phyloP scores from a whole-genome alignment of 2,329 filamentous ascomycete species.

The Orbilia javanica region DNA sequence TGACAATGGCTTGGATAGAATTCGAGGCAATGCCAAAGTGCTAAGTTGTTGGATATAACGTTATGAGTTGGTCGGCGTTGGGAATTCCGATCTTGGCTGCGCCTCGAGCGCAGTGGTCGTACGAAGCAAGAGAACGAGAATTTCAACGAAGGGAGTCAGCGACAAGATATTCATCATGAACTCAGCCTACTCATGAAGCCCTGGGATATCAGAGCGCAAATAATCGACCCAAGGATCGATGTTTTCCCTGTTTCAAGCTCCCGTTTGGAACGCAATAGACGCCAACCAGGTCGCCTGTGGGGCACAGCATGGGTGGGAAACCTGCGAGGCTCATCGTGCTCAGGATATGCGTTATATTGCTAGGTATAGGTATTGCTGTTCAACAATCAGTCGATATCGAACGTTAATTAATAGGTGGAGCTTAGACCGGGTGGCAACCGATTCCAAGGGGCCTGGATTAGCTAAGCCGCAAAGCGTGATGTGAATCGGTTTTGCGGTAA shows the following conservation, averaged over 20 bases:
- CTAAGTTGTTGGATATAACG: neutral
- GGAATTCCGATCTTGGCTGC: slow-evolving; percentile 4
- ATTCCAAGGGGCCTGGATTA: neutral
- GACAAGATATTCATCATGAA: too few species aligned
- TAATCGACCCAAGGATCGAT: neutral
- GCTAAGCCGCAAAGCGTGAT: slow-evolving; percentile 1
- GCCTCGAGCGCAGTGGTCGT: neutral
- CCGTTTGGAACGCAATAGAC: neutral
- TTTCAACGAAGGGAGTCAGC: too few species aligned
- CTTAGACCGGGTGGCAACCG: neutral
- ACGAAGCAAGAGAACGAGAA: too few species aligned
- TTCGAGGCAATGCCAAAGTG: slow-evolving; percentile 3
- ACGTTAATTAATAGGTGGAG: neutral
- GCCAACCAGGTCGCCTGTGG: neutral
- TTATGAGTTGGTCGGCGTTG: neutral
- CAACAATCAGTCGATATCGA: too few species aligned
- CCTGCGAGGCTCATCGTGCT: neutral
- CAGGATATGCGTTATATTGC: too few species aligned
- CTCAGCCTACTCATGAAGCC: neutral
- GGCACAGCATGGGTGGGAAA: neutral
- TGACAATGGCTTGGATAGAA: neutral
- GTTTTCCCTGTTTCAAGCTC: neutral
- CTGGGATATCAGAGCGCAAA: neutral
- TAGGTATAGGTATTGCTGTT: too few species aligned
- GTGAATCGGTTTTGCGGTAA: neutral